Evolutionary conservation across 2,329 filamentous ascomycete species (phyloP).

Genomic region (Stemphylium lycopersici): DNA sequence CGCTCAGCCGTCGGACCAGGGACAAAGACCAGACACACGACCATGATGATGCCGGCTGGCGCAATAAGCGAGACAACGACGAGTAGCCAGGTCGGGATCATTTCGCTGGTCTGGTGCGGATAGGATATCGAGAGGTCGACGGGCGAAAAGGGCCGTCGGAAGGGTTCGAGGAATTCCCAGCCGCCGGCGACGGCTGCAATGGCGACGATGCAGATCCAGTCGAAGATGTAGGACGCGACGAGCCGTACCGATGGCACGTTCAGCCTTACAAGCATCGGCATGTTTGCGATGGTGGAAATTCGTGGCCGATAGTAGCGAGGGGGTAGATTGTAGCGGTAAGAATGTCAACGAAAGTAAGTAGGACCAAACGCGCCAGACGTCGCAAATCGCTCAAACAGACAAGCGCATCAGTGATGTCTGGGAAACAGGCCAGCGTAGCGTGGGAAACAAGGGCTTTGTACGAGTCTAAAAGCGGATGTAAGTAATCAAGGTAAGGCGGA

Average conservation of each 20-base stretch:
- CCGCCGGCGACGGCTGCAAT: conserved; percentile 65
- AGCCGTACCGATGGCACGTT: conserved; percentile 57
- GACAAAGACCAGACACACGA: conserved; percentile 72
- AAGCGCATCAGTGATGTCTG: conserved; percentile 14
- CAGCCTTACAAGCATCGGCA: conserved; percentile 33
- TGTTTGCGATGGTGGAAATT: conserved; percentile 18
- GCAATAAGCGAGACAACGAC: conserved; percentile 66
- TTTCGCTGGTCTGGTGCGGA: conserved; percentile 73
- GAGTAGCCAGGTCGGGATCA: conserved; percentile 71
- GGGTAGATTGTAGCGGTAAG: not conserved
- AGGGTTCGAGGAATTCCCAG: conserved; percentile 66
- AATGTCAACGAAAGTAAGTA: not conserved
- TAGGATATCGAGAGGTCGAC: conserved; percentile 80
- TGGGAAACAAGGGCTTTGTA: too few relatives aligned
- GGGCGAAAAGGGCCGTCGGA: conserved; percentile 73
- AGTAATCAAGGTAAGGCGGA: too few relatives aligned
- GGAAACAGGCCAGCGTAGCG: conserved; percentile 9
- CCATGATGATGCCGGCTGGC: conserved; percentile 70
- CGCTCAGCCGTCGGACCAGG: conserved; percentile 72
- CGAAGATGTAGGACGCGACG: conserved; percentile 70
- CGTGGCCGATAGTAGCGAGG: conserved; percentile 8
- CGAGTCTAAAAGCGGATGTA: too few relatives aligned
- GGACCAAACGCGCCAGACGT: conserved; percentile 1
- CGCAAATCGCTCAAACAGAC: not conserved
- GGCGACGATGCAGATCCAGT: conserved; percentile 72